Base-by-base conservation (phyloP, 2,329 filamentous ascomycete species). In the Aspergillus tubingensis region DNA sequence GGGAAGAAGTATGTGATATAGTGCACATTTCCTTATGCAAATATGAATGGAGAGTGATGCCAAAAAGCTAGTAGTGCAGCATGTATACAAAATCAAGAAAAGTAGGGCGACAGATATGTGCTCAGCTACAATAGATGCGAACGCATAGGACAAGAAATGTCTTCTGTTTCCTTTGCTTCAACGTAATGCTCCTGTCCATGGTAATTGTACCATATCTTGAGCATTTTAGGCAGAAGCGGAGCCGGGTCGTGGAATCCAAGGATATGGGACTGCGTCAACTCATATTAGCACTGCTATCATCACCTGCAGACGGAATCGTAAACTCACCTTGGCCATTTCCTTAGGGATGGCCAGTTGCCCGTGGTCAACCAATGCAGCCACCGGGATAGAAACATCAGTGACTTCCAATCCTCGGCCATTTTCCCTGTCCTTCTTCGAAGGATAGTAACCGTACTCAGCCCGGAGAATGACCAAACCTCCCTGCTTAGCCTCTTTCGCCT, bases 231-330 rank as follows among this genome's bases (percentile, higher is more conserved):
- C 39, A 73, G 62, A 19, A 80, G 68, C 25, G 78, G 78, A 5
- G 76, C 76, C 19, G 78, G 78, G 51, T 80, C 78, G 57, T 78
- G 70, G 67, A 80, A 80, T 1, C 78, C 78, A 17, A 78, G 62
- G 19, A 80, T 74, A 63, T 79, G 71, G 59, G 74, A 76, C 78
- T 79, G 60, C 13, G 3, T 10, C 27, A 10, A 55, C 76, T 54
- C 74, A 68, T 47, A 56, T 51, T 39, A 62, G 15, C 41, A 30
- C 8, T 5, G 21, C 13, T 10, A 23, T 5, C 5, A 21, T 23
- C 21, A 5, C 21, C 41, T 21, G 11, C 6, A 25, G 7, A 25
- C 38, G 27, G 7, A 32, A 8, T 3, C 19, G 11, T 47, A 27
- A 11, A 60, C 70, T 65, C 57, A 78, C 77, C 68, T 77, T 80